Evolutionary conservation across 208 protist genomes (phyloP), one percentile per base, ranked within the genome.

Genomic region (Leishmania tarentolae): DNA sequence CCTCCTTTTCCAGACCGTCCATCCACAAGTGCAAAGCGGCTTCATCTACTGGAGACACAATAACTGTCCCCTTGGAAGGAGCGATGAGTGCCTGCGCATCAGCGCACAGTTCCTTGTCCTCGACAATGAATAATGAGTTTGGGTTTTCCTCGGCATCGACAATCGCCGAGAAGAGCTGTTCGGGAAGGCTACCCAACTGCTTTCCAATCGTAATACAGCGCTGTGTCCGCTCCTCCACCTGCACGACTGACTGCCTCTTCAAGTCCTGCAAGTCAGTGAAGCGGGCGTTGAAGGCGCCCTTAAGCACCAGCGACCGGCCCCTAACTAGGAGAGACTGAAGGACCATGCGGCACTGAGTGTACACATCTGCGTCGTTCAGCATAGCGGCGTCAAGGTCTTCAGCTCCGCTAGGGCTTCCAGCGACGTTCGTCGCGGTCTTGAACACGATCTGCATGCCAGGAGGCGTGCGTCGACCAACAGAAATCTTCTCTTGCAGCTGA

Each of bases 1-100:
- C 89, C 35, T 95, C 96, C 83, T 95, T 94, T 74, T 98, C 94
- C 37, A 98, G 92, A 69, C 94, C 93, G 75, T 97, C 93, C 96
- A 98, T 98, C 96, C 94, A 97, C 37, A 93, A 83, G 53, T 92
- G 90, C 46, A 98, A 84, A 0, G 93, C 96, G 24, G 88, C 90
- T 82, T 98, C 93, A 75, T 80, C 76, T 42, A 76, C 75, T 35
- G 65, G 59, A 40, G 80, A 83, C 65, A 83, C 75, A 53, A 84
- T 71, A 35, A 47, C 35, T 21, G 40, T 46, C 69, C 69, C 50
- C 63, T 93, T 89, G 31, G 86, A 80, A 13, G 91, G 87, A 9
- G 89, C 63, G 52, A 92, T 90, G 19, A 94, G 82, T 31, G 85
- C 85, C 24, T 87, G 90, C 57, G 88, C 80, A 76, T 93, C 89